Evolutionary conservation across 2,329 filamentous ascomycete genomes (phyloP), one percentile per base, ranked within the genome.

Genomic region (Fusarium annulatum): DNA sequence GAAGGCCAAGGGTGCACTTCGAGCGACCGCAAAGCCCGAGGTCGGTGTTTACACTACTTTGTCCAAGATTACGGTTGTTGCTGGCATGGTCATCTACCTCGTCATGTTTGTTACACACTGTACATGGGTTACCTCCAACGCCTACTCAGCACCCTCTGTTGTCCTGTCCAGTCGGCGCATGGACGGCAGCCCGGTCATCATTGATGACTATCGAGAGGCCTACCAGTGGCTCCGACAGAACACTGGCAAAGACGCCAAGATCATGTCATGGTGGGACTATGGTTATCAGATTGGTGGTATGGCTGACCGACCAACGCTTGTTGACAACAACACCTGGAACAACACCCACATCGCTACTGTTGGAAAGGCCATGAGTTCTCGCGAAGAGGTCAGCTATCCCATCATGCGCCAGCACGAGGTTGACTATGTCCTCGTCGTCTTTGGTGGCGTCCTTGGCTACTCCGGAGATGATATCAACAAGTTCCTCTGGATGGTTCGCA

Each of bases 211-310:
- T 86, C 93, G 96, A 80, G 96, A 99, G 88, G 96, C 96, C 4
- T 99, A 99, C 86, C 97, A 99, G 86, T 99, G 96, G 96, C 91
- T 99, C 56, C 93, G 96, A 73, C 96, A 99, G 84, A 99, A 99
- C 87, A 99, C 97, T 15, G 89, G 92, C 69, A 90, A 96, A 76
- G 94, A 98, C 78, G 95, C 97, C 80, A 99, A 98, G 89, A 93
- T 99, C 81, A 98, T 98, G 96, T 96, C 95, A 3, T 99, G 96
- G 96, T 99, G 96, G 96, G 96, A 99, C 82, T 99, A 99, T 80
- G 96, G 96, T 75, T 99, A 99, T 86, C 96, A 99, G 85, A 99
- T 99, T 83, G 96, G 96, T 85, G 96, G 96, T 76, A 99, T 99
- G 96, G 96, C 96, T 56, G 96, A 99, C 83, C 91, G 96, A 61